These are phyloP conservation scores for Spironucleus salmonicida DNA, from an alignment of 208 protist genomes.

Conservation along the genomic window DNA sequence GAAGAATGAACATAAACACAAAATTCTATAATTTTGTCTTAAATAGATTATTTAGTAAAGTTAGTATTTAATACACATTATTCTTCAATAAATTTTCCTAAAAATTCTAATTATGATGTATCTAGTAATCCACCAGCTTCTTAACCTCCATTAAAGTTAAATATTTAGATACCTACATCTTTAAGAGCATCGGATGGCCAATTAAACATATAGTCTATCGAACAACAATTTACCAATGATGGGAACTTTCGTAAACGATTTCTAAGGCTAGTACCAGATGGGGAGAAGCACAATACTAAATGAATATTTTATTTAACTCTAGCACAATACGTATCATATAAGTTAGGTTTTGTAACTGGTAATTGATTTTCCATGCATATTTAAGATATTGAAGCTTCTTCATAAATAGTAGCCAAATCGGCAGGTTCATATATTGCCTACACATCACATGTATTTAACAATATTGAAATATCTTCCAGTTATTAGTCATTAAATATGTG, in stretches of 20 bases:
- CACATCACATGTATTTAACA: conserved; percentile 86
- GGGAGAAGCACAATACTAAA: conserved; percentile 82
- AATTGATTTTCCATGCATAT: conserved; percentile 68
- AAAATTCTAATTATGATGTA: neutral
- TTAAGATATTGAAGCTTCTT: conserved; percentile 80
- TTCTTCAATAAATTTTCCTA: neutral
- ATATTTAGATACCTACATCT: conserved; percentile 68
- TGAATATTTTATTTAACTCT: conserved; percentile 75
- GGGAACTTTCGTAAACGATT: conserved; percentile 85
- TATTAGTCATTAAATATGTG: conserved; percentile 89
- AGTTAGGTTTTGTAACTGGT: conserved; percentile 65
- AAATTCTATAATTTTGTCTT: conserved; percentile 63
- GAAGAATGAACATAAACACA: conserved; percentile 76
- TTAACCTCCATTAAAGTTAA: conserved; percentile 46
- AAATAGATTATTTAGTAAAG: conserved; percentile 41
- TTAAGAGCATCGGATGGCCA: conserved; percentile 78
- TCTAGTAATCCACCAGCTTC: neutral
- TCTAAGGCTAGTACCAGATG: conserved; percentile 76
- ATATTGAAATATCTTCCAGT: conserved; percentile 94
- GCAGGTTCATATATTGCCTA: conserved; percentile 84
- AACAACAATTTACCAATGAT: conserved; percentile 88
- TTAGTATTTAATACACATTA: neutral
- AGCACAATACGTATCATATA: conserved; percentile 73
- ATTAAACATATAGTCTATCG: conserved; percentile 89
- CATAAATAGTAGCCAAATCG: conserved; percentile 89